These are phyloP conservation scores for Arachnomyces sp. DNA, from an alignment of 2,329 filamentous ascomycete genomes.

Conservation along the genomic window DNA sequence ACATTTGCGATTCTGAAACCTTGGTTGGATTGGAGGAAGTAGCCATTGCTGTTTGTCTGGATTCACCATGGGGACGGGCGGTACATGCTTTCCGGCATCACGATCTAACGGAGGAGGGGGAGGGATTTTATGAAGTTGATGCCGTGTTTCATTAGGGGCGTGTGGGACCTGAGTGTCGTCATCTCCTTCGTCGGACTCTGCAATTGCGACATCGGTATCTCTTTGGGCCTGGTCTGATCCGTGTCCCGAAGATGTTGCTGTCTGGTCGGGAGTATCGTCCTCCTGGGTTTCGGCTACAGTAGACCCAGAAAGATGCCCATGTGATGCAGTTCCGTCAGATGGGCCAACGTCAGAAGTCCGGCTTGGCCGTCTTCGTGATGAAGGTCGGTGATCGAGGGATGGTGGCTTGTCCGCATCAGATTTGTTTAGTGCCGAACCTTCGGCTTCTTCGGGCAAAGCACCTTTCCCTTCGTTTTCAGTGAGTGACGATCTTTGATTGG, in stretches of 20 bases:
- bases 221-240: conserved; percentile 16
- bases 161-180: conserved; percentile 39
- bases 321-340: no score
- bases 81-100: conserved; percentile 32
- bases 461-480: conserved; percentile 20
- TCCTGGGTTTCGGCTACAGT: no score
- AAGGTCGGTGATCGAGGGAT: no score
- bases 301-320: no score
- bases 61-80: conserved; percentile 34
- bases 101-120: conserved; percentile 48
- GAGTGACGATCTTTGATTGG: conserved; percentile 20
- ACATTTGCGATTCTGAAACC: conserved; percentile 82
- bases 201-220: conserved; percentile 56
- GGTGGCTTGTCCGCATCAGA: no score
- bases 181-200: conserved; percentile 47
- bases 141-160: conserved; percentile 33
- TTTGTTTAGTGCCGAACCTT: no score
- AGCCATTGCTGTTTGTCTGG: conserved; percentile 57
- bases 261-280: no score
- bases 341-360: no score
- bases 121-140: conserved; percentile 43
- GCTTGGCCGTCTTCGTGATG: no score
- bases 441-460: conserved; percentile 6
- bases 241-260: no score
- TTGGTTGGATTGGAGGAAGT: conserved; percentile 70